These are phyloP conservation scores for Seiridium cupressi DNA, from an alignment of 2,329 filamentous ascomycete species.

Conservation along the genomic window DNA sequence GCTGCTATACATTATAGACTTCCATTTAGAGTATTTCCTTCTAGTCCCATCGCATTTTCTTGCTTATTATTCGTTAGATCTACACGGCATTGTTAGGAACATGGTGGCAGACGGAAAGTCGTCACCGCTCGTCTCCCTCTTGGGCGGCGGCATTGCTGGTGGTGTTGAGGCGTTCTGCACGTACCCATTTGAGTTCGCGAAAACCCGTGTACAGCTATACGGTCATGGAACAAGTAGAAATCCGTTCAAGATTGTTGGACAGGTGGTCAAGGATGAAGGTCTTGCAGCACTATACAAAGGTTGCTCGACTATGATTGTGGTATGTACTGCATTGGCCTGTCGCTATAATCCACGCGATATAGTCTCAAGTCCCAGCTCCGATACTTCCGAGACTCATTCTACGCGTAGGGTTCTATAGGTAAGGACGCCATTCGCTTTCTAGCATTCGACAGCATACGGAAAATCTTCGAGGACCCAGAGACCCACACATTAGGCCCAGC, in stretches of 20 bases:
- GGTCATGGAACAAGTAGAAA: conserved; percentile 41
- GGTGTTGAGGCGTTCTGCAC: conserved; percentile 30
- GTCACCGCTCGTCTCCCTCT: conserved; percentile 23
- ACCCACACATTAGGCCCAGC: conserved; percentile 53
- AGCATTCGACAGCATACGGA: conserved; percentile 61
- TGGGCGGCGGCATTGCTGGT: conserved; percentile 29
- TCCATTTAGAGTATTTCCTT: not conserved
- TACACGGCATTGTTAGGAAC: conserved; percentile 8
- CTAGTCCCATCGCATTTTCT: not conserved
- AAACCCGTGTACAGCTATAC: conserved; percentile 57
- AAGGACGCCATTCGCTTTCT: conserved; percentile 65
- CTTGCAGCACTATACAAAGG: conserved; percentile 58
- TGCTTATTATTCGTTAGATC: not conserved
- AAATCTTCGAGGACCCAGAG: conserved; percentile 45
- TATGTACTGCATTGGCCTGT: conserved; percentile 8
- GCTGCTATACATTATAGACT: not conserved
- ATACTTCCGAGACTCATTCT: not conserved
- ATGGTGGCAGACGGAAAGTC: conserved; percentile 26
- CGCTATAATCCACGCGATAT: too few species aligned
- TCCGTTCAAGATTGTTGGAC: conserved; percentile 52
- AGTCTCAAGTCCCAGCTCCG: not conserved
- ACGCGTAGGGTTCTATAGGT: conserved; percentile 47
- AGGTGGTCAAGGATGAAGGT: conserved; percentile 56
- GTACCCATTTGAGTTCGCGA: conserved; percentile 65
- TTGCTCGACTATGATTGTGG: conserved; percentile 47